Conservation (phyloP, 306 rosid genomes). For the Ammopiptanthus mongolicus region DNA sequence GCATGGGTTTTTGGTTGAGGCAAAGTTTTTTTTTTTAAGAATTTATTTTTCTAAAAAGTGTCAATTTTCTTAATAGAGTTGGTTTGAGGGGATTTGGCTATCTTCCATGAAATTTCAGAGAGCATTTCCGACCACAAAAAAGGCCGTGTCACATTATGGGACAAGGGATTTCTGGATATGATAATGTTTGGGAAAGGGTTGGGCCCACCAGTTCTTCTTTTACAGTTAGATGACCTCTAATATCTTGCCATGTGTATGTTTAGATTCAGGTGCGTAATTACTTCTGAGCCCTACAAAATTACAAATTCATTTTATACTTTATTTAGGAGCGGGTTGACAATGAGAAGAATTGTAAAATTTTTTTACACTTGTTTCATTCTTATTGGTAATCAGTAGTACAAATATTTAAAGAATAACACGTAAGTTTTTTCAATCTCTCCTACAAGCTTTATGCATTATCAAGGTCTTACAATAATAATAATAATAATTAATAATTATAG, state of each 20-base stretch:
- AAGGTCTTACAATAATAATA: no score
- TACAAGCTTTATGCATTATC: no score
- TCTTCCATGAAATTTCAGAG: conserved; percentile 50
- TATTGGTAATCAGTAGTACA: no score
- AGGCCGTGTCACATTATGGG: conserved; percentile 19
- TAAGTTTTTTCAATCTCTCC: no score
- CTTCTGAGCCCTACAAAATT: not conserved
- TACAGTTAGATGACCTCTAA: conserved; percentile 25
- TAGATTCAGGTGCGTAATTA: not conserved
- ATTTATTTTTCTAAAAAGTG: not conserved
- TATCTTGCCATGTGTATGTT: conserved; percentile 28
- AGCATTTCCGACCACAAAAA: conserved; percentile 33
- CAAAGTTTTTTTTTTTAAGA: not conserved
- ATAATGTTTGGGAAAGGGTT: conserved; percentile 37
- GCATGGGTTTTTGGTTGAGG: conserved; percentile 19
- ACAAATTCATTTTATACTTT: not conserved
- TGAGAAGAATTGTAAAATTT: no score
- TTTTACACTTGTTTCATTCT: no score
- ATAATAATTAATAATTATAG: no score
- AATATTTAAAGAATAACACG: no score
- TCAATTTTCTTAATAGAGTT: not conserved
- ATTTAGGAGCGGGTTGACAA: no score
- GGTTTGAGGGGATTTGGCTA: conserved; percentile 35
- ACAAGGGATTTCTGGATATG: conserved; percentile 68
- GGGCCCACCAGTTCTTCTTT: conserved; percentile 31